phyloP scores from a whole-genome alignment of 2,329 filamentous ascomycete species.

The Paraphaeosphaeria sporulosa region DNA sequence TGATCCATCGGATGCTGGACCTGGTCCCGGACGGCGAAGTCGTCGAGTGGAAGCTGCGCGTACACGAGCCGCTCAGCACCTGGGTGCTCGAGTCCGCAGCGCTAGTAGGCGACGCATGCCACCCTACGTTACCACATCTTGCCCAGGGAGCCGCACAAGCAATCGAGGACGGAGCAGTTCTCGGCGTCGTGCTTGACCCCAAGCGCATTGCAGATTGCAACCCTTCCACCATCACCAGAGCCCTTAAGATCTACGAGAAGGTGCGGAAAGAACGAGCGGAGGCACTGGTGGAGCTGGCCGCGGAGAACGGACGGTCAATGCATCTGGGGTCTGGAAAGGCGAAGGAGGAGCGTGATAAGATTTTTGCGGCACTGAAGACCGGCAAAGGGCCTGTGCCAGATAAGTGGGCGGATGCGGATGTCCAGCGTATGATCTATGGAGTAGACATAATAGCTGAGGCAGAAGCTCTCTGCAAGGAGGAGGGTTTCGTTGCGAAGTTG shows the following conservation, averaged over 20 bases:
- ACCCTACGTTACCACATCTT: slow-evolving; percentile 70
- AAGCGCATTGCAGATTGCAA: slow-evolving; percentile 55
- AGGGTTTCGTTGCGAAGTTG: slow-evolving; percentile 35
- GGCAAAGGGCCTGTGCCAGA: slow-evolving; percentile 57
- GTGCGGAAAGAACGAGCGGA: slow-evolving; percentile 65
- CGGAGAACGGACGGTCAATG: slow-evolving; percentile 61
- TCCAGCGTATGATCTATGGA: slow-evolving; percentile 59
- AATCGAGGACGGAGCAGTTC: slow-evolving; percentile 68
- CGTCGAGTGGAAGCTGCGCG: slow-evolving; percentile 71
- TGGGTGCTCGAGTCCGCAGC: slow-evolving; percentile 65
- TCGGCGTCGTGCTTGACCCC: slow-evolving; percentile 60
- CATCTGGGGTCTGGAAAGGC: slow-evolving; percentile 66
- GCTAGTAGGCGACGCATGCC: slow-evolving; percentile 67
- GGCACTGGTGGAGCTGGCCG: slow-evolving; percentile 63
- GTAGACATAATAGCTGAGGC: slow-evolving; percentile 55
- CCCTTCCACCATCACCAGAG: slow-evolving; percentile 58
- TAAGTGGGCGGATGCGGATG: slow-evolving; percentile 61
- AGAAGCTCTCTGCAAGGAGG: slow-evolving; percentile 52
- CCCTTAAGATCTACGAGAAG: slow-evolving; percentile 63
- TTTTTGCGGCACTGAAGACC: slow-evolving; percentile 58
- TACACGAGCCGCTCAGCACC: slow-evolving; percentile 67
- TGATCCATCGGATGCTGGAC: slow-evolving; percentile 66
- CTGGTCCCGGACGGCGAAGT: slow-evolving; percentile 70
- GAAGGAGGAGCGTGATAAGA: slow-evolving; percentile 65
- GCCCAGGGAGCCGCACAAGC: slow-evolving; percentile 71